A percentile compares a stretch with the other conserved stretches of the same genome.
Evolutionary conservation across 257 asterid genomes (phyloP).

Genomic region (Gentiana macrophylla): DNA sequence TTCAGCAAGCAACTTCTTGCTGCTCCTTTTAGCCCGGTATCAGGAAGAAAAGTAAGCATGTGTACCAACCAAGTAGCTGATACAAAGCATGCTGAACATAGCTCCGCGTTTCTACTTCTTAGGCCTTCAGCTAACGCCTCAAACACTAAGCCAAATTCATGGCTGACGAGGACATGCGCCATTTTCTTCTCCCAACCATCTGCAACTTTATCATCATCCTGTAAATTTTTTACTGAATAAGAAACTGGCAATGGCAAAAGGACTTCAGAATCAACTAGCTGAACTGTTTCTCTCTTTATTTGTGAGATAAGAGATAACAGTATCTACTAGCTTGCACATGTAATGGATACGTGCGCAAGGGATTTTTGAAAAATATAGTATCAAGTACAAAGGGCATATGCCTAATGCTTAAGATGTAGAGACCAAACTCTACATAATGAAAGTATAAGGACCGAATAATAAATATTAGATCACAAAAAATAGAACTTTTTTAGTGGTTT

Average conservation of each 20-base stretch:
- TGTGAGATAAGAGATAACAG: too few relatives aligned
- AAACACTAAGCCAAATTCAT: conserved; percentile 66
- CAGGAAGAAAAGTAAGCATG: conserved; percentile 63
- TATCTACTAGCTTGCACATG: too few relatives aligned
- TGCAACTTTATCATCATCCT: conserved; percentile 57
- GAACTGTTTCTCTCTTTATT: too few relatives aligned
- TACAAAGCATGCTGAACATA: conserved; percentile 56
- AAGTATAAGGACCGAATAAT: too few relatives aligned
- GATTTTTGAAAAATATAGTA: too few relatives aligned
- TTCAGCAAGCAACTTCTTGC: conserved; percentile 67
- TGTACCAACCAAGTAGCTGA: conserved; percentile 64
- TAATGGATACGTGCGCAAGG: too few relatives aligned
- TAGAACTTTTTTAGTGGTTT: too few relatives aligned
- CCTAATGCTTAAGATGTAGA: too few relatives aligned
- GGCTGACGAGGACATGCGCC: conserved; percentile 55
- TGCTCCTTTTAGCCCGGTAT: conserved; percentile 66
- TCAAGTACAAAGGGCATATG: too few relatives aligned
- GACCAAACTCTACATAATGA: too few relatives aligned
- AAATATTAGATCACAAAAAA: too few relatives aligned
- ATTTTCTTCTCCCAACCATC: conserved; percentile 67
- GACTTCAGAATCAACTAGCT: not conserved
- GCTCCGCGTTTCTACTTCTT: conserved; percentile 35
- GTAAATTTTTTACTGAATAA: not conserved
- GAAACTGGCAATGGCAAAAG: not conserved
- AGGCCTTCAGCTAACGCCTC: conserved; percentile 70